These are phyloP conservation scores for Aspergillus baeticus DNA, from an alignment of 495 filamentous ascomycete genomes.

Conservation along the genomic window DNA sequence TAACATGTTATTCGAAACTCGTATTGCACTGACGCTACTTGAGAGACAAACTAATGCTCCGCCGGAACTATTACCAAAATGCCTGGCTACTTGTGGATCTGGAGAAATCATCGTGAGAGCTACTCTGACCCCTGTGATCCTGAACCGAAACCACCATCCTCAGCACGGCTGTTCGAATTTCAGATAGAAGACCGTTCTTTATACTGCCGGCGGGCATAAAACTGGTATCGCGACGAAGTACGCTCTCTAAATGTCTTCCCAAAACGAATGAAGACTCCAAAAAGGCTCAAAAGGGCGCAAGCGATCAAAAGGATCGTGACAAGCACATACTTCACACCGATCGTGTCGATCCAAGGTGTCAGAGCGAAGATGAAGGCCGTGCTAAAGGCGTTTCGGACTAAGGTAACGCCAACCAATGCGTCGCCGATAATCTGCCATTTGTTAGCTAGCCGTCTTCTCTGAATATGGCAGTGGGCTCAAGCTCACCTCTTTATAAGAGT, in stretches of 20 bases:
- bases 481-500: constrained; percentile 28
- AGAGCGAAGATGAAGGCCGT: constrained; percentile 27
- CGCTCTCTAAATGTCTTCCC: neutral
- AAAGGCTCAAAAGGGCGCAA: neutral
- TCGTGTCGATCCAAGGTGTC: constrained; percentile 26
- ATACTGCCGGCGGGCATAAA: neutral
- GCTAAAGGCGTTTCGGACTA: constrained; percentile 25
- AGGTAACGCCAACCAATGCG: constrained; percentile 25
- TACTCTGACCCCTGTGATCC: too few relatives aligned
- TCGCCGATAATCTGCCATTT: constrained; percentile 26
- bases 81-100: too few relatives aligned
- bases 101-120: too few relatives aligned
- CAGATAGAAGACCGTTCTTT: neutral
- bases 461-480: neutral
- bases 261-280: neutral
- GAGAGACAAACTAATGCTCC: too few relatives aligned
- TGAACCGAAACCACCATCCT: too few relatives aligned
- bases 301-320: neutral
- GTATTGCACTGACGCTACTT: too few relatives aligned
- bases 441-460: neutral
- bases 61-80: too few relatives aligned
- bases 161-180: too few relatives aligned
- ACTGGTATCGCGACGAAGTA: neutral
- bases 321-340: constrained; percentile 13
- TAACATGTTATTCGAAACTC: too few relatives aligned